phyloP scores from a whole-genome alignment of 164 flowering plant species.

The Sedum album region DNA sequence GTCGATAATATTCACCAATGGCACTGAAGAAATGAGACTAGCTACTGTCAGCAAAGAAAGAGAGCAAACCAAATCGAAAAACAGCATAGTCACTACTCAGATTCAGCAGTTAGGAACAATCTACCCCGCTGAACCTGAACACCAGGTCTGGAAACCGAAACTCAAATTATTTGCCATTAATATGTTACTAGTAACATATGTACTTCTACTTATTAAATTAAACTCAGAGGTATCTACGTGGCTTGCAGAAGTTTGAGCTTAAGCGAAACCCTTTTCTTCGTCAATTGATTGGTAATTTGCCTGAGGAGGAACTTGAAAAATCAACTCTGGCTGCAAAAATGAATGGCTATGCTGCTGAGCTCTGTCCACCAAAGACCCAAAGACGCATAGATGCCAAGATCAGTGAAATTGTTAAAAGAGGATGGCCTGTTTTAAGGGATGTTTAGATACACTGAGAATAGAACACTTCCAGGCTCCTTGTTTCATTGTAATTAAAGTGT shows the following conservation, averaged over 20 bases:
- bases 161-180: background rate
- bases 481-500: background rate
- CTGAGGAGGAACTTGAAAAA: conserved; percentile 69
- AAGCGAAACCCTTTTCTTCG: conserved; percentile 68
- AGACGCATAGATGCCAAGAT: conserved; percentile 62
- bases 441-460: conserved; percentile 18
- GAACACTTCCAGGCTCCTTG: background rate
- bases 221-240: background rate
- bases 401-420: conserved; percentile 57
- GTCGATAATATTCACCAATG: conserved; percentile 82
- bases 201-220: background rate
- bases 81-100: conserved; percentile 72
- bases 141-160: conserved; percentile 54
- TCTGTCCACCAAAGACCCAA: conserved; percentile 70
- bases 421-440: conserved; percentile 85
- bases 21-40: conserved; percentile 71
- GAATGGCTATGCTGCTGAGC: conserved; percentile 83
- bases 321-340: conserved; percentile 69
- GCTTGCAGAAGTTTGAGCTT: conserved; percentile 86
- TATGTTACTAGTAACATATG: background rate
- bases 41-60: conserved; percentile 78
- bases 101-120: conserved; percentile 59
- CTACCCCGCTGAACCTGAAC: conserved; percentile 89
- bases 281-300: conserved; percentile 81
- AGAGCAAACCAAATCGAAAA: conserved; percentile 63